A percentile compares a stretch with the other conserved stretches of the same genome.
These are phyloP conservation scores for Vaccinium vitisidaea DNA, from an alignment of 148 eudicot genomes.

Conservation along the genomic window DNA sequence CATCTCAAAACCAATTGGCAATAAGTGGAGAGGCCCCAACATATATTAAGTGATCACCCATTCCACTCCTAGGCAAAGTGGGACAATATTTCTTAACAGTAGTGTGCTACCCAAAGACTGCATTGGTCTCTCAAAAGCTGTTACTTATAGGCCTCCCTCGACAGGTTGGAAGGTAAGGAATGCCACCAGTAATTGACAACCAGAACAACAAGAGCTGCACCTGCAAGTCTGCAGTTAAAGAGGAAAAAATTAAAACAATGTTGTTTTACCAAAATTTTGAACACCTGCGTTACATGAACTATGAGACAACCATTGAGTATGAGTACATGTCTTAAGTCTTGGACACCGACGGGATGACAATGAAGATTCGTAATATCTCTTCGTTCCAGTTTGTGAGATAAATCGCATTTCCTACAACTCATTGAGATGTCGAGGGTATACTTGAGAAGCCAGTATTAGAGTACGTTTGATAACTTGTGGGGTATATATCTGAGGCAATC, in stretches of 20 bases:
- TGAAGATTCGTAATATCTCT: background rate
- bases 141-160: constrained; percentile 22
- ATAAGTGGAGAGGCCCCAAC: too few species aligned
- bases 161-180: constrained; percentile 31
- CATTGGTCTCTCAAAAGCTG: constrained; percentile 22
- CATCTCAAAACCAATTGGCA: too few species aligned
- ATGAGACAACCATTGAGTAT: background rate
- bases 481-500: constrained; percentile 40
- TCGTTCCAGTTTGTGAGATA: background rate
- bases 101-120: constrained; percentile 20
- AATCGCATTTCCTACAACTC: background rate
- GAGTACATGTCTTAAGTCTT: background rate
- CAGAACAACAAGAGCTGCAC: constrained; percentile 36
- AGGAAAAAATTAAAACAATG: background rate
- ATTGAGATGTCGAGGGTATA: background rate
- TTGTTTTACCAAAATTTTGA: background rate
- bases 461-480: constrained; percentile 23
- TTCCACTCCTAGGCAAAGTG: too few species aligned
- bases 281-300: background rate
- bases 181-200: constrained; percentile 40
- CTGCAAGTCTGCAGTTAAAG: constrained; percentile 30
- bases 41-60: too few species aligned
- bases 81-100: too few species aligned
- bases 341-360: background rate
- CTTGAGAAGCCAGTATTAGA: background rate